These are phyloP conservation scores for Pseudogymnoascus sp. DNA, from an alignment of 2,329 filamentous ascomycete genomes.

Conservation along the genomic window DNA sequence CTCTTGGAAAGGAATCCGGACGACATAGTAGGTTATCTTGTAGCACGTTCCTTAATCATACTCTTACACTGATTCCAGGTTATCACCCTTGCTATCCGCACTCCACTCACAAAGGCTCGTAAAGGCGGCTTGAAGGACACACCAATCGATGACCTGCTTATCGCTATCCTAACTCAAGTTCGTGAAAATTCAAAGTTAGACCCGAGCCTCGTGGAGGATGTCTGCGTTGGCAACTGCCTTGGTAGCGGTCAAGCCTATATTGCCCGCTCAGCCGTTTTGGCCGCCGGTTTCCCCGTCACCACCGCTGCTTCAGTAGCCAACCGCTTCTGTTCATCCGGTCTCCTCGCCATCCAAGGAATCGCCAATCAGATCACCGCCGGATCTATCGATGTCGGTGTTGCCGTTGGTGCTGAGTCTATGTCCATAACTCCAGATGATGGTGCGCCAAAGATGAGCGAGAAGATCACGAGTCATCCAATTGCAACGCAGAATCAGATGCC, in stretches of 20 bases:
- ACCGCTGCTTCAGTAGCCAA: constrained; percentile 79
- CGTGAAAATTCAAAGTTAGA: constrained; percentile 56
- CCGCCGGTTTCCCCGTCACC: constrained; percentile 78
- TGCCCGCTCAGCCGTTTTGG: constrained; percentile 76
- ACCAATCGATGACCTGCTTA: constrained; percentile 71
- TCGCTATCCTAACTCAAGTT: constrained; percentile 63
- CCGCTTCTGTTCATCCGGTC: constrained; percentile 86
- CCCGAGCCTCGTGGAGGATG: constrained; percentile 78
- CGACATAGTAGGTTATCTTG: constrained; percentile 55
- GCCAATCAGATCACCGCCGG: constrained; percentile 83
- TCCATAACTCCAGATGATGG: constrained; percentile 68
- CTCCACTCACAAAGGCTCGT: constrained; percentile 81
- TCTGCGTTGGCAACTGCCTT: constrained; percentile 83
- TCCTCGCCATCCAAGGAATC: constrained; percentile 86
- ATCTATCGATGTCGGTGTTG: constrained; percentile 90
- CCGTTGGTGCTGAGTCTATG: constrained; percentile 97
- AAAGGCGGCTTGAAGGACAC: constrained; percentile 95
- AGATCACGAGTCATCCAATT: constrained; percentile 68
- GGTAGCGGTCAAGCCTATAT: constrained; percentile 92
- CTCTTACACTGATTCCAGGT: constrained; percentile 38
- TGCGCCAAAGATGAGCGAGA: constrained; percentile 79
- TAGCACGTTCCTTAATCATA: constrained; percentile 43
- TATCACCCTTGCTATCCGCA: constrained; percentile 82
- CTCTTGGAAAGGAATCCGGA: constrained; percentile 76
- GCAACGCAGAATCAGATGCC: constrained; percentile 91